Evolutionary conservation across 768 basidiomycete species (phyloP).

Genomic region (Cyclocybe cylindracea): DNA sequence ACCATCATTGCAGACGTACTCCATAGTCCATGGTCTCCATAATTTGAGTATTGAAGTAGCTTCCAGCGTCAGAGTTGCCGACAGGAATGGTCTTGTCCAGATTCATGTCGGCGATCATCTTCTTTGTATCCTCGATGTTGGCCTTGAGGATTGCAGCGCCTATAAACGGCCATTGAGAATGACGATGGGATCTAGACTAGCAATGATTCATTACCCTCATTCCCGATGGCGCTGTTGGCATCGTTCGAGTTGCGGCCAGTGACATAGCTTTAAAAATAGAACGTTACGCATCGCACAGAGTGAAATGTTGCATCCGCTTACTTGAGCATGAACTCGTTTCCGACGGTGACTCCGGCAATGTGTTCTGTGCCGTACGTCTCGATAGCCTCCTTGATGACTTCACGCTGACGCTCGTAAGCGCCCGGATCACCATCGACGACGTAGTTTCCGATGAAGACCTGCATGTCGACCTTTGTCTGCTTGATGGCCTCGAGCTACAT

Average conservation of each 20-base stretch:
- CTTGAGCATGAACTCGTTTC: constrained; percentile 91
- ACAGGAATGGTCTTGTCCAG: constrained; percentile 66
- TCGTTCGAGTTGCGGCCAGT: constrained; percentile 45
- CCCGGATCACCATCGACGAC: constrained; percentile 55
- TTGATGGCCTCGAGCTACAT: constrained; percentile 81
- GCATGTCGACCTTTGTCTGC: constrained; percentile 83
- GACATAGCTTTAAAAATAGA: constrained; percentile 51
- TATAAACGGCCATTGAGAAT: constrained; percentile 9
- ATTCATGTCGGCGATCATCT: constrained; percentile 53
- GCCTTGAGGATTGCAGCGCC: constrained; percentile 62
- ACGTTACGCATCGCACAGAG: neutral
- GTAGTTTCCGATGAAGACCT: constrained; percentile 77
- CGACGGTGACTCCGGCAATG: constrained; percentile 83
- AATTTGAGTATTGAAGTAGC: constrained; percentile 74
- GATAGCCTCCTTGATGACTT: constrained; percentile 64
- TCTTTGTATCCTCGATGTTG: constrained; percentile 67
- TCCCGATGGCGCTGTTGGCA: constrained; percentile 60
- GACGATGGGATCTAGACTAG: neutral
- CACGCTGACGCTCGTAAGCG: constrained; percentile 73
- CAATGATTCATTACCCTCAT: constrained; percentile 32
- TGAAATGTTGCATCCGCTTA: constrained; percentile 27
- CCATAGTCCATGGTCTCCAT: constrained; percentile 67
- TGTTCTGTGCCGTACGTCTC: constrained; percentile 76
- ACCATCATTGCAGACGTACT: constrained; percentile 36
- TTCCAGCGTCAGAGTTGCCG: constrained; percentile 86